Base-by-base conservation (phyloP, 192 early-diverging fungal species). In the Coemansia erecta region DNA sequence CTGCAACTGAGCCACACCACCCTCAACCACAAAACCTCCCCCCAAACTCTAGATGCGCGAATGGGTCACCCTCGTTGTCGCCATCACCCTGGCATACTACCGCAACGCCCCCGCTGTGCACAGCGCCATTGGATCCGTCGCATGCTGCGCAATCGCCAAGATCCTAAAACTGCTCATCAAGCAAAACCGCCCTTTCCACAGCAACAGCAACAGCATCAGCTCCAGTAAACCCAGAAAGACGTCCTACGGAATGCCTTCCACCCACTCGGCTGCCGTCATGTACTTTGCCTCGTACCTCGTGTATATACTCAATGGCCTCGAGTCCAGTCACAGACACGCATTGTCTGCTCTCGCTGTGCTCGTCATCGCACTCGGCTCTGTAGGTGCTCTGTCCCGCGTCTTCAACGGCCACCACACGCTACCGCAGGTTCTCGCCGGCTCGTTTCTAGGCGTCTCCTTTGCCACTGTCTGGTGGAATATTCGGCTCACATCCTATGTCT, bases 241-340 rank as follows among this genome's bases (percentile, higher is more conserved):
- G n/a, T 68, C 69, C 10, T 78, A 58, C 42, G 75, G 75, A 2
- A 78, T 78, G 75, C 75, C 75, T 28, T 78, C 75, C 15, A 65
- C 75, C 0, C 75, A 78, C 49, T 72, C 75, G 9, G 60, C 70
- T 0, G 56, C 65, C 2, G 50, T 72, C 11, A 56, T 60, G 7
- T 78, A 78, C 48, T 62, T 65, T 42, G 53, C 58, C 22, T 54
- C 62, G 0, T 53, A 67, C 8, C 35, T 71, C 15, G 52, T 58
- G 10, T 42, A 22, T 39, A 33, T 63, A 14, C n/a, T 61, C 14
- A 11, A 22, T 9, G 26, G 43, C 15, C 39, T 45, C 22, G 18
- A 15, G 7, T 12, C n/a, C 28, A 42, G 44, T 17, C 40, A 40
- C 10, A 13, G 42, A 33, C 5, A 15, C 28, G 8, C 21, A 21